These are phyloP conservation scores for Rubus idaeus DNA, from an alignment of 306 rosid genomes.

Conservation along the genomic window DNA sequence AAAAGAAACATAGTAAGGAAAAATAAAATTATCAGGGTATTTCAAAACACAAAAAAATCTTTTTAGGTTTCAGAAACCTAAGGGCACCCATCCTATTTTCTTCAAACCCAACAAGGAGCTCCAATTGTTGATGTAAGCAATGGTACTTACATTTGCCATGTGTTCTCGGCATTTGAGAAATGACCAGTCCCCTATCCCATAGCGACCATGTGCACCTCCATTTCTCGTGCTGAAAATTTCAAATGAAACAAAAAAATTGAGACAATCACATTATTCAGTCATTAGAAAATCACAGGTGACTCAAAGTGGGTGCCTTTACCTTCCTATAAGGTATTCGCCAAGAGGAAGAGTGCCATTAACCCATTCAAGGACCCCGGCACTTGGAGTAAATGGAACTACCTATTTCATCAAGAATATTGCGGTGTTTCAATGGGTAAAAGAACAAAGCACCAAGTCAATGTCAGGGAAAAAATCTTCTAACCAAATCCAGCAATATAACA, in stretches of 20 bases:
- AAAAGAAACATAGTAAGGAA: too few relatives aligned
- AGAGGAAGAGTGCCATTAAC: slow-evolving; percentile 91
- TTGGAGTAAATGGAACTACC: slow-evolving; percentile 98
- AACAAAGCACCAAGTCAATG: background rate
- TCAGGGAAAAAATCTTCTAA: background rate
- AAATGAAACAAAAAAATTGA: background rate
- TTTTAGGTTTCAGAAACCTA: background rate
- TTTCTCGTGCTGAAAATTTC: slow-evolving; percentile 57
- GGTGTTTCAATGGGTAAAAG: background rate
- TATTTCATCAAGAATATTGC: slow-evolving; percentile 27
- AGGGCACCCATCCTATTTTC: background rate
- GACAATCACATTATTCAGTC: slow-evolving; percentile 21
- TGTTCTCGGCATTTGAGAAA: slow-evolving; percentile 74
- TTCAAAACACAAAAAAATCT: background rate
- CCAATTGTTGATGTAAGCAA: background rate
- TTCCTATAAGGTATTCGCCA: slow-evolving; percentile 89
- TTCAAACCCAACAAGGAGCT: background rate
- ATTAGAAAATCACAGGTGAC: slow-evolving; percentile 6
- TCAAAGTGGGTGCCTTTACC: slow-evolving; percentile 45
- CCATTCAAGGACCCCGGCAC: slow-evolving; percentile 99
- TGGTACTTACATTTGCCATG: slow-evolving; percentile 62
- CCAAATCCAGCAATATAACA: background rate
- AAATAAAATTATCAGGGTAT: background rate
- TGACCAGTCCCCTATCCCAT: slow-evolving; percentile 81
- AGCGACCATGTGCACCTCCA: slow-evolving; percentile 93